Percentiles rank a stretch among this genome's conserved stretches.
These are phyloP conservation scores for Thelonectria blattea DNA, from an alignment of 2,329 filamentous ascomycete species.

Conservation along the genomic window DNA sequence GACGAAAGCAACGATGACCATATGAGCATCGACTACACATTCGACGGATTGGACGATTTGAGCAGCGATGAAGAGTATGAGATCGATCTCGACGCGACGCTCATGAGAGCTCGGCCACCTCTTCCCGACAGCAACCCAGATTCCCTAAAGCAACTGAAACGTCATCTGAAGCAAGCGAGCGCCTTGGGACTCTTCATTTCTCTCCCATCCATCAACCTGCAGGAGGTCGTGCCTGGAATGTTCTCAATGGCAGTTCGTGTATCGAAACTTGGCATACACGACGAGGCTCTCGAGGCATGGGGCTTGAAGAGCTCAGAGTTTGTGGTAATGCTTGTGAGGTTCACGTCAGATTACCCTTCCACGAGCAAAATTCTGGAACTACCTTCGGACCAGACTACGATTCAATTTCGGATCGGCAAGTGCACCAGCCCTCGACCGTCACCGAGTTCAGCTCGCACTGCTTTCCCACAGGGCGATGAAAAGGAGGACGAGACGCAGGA, in stretches of 20 bases:
- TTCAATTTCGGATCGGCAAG: constrained; percentile 71
- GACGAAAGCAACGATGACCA: not conserved
- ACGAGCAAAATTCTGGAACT: constrained; percentile 59
- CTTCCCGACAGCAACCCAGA: not conserved
- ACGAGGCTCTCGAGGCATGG: constrained; percentile 81
- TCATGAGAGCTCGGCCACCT: not conserved
- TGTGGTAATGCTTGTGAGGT: constrained; percentile 74
- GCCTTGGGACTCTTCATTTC: constrained; percentile 74
- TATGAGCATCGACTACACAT: constrained; percentile 13
- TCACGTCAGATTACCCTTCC: constrained; percentile 64
- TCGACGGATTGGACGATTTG: constrained; percentile 20
- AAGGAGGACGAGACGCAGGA: not conserved
- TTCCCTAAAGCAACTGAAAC: constrained; percentile 25
- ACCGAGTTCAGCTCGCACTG: constrained; percentile 54
- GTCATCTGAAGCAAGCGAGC: constrained; percentile 60
- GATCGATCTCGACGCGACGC: constrained; percentile 20
- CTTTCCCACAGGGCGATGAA: constrained; percentile 21
- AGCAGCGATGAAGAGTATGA: constrained; percentile 22
- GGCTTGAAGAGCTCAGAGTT: constrained; percentile 70
- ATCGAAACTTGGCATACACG: constrained; percentile 72
- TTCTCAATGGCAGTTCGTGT: constrained; percentile 74
- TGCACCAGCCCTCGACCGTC: constrained; percentile 77
- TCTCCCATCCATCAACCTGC: constrained; percentile 57
- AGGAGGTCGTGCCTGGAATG: constrained; percentile 47
- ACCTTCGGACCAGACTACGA: constrained; percentile 43